phyloP scores from a whole-genome alignment of 106 monocot species.

The Hemerocallis citrina region DNA sequence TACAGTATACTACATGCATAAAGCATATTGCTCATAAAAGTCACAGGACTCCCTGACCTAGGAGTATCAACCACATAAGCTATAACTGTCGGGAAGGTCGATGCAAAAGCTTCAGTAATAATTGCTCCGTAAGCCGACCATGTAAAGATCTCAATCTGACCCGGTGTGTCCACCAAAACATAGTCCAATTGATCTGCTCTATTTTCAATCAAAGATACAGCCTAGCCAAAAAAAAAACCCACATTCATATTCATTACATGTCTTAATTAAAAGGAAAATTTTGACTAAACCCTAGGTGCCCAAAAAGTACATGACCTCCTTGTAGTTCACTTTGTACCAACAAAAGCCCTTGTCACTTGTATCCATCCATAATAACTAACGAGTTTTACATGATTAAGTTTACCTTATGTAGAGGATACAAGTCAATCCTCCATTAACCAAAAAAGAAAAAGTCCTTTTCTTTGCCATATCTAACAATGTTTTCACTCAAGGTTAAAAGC shows the following conservation, averaged over 20 bases:
- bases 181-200: constrained; percentile 92
- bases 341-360: too few relatives aligned
- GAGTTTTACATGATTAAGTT: too few relatives aligned
- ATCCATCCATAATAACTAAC: too few relatives aligned
- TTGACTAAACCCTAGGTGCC: too few relatives aligned
- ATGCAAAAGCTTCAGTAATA: constrained; percentile 94
- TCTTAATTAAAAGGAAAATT: too few relatives aligned
- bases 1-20: constrained; percentile 99
- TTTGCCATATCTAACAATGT: too few relatives aligned
- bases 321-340: too few relatives aligned
- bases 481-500: too few relatives aligned
- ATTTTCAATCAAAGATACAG: constrained; percentile 71
- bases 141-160: constrained; percentile 98
- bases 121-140: constrained; percentile 99
- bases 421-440: too few relatives aligned
- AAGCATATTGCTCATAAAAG: constrained; percentile 99
- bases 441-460: too few relatives aligned
- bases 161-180: constrained; percentile 93
- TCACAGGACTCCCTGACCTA: constrained; percentile 69
- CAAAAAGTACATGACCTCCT: too few relatives aligned
- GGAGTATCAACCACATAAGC: constrained; percentile 97
- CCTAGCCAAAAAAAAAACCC: constrained; percentile 41
- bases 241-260: not conserved
- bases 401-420: too few relatives aligned
- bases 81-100: constrained; percentile 88